Conservation (phyloP, 192 early-diverging fungal species). For the Dissophora globulifera region DNA sequence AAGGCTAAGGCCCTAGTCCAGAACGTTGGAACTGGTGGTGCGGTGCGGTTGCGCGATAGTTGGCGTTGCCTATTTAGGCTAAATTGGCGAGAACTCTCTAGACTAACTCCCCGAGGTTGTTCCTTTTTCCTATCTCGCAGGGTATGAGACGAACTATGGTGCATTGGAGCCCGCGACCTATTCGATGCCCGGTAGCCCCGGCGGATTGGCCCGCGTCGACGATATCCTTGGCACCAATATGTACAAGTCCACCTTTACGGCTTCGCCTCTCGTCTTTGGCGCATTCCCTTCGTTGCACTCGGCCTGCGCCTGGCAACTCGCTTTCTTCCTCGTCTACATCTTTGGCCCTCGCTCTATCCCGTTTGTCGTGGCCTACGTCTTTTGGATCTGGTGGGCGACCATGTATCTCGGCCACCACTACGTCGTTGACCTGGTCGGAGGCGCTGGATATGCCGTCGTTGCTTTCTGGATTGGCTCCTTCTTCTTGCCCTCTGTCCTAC, state of each 20-base stretch:
- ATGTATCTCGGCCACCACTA: constrained; percentile 84
- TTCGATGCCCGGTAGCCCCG: constrained; percentile 73
- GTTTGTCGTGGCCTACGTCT: constrained; percentile 62
- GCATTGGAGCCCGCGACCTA: constrained; percentile 69
- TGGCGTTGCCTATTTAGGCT: background rate
- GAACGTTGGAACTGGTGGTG: no score
- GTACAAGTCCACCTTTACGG: constrained; percentile 71
- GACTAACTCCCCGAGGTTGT: background rate
- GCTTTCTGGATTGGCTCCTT: constrained; percentile 62
- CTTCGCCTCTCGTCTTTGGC: constrained; percentile 79
- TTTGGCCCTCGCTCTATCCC: constrained; percentile 58
- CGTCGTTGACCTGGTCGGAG: constrained; percentile 76
- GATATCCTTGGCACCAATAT: constrained; percentile 69
- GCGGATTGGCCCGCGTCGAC: constrained; percentile 75
- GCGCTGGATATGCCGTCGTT: constrained; percentile 70
- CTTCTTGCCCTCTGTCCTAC: constrained; percentile 55
- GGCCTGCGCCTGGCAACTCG: constrained; percentile 72
- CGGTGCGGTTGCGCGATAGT: no score
- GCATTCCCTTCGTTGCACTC: constrained; percentile 82
- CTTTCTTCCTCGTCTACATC: constrained; percentile 65
- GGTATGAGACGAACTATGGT: constrained; percentile 77
- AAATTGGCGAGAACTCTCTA: constrained; percentile 6
- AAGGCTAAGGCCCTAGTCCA: background rate
- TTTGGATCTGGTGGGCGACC: constrained; percentile 85
- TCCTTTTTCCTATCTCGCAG: constrained; percentile 23